These are phyloP conservation scores for Epichloe glyceriae DNA, from an alignment of 2,329 filamentous ascomycete species.

Conservation along the genomic window DNA sequence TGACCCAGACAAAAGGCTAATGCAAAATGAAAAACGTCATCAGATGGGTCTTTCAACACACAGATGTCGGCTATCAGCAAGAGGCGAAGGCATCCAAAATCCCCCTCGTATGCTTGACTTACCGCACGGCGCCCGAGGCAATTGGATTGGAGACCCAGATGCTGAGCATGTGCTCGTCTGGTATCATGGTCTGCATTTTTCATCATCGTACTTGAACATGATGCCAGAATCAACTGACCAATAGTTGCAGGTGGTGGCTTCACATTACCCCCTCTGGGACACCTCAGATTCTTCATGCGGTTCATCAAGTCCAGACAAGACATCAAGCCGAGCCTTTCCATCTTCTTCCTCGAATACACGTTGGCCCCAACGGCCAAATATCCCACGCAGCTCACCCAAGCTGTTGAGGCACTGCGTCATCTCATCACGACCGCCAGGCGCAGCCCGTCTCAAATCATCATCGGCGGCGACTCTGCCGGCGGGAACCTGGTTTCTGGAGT, in stretches of 20 bases:
- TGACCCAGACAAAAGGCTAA: neutral
- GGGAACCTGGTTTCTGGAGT: conserved; percentile 10
- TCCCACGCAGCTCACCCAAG: conserved; percentile 11
- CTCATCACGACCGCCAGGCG: conserved; percentile 5
- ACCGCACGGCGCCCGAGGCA: conserved; percentile 8
- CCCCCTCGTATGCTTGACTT: conserved; percentile 8
- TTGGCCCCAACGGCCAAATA: conserved; percentile 10
- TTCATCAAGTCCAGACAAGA: conserved; percentile 7
- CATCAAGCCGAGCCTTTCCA: conserved; percentile 6
- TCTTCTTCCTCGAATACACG: conserved; percentile 10
- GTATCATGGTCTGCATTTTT: conserved; percentile 9
- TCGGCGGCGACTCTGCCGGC: conserved; percentile 12
- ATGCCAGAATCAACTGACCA: neutral
- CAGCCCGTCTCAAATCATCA: conserved; percentile 6
- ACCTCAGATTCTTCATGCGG: conserved; percentile 8
- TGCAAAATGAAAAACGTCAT: too few relatives aligned
- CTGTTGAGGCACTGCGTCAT: conserved; percentile 10
- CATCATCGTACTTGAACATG: neutral
- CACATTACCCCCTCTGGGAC: conserved; percentile 7
- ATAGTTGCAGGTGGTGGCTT: conserved; percentile 10
- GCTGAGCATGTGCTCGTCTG: conserved; percentile 10
- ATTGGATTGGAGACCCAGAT: conserved; percentile 11
- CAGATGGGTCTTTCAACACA: conserved; percentile 9
- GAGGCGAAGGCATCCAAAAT: conserved; percentile 4
- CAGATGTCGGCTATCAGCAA: conserved; percentile 6